Evolutionary conservation across 1,284 basidiomycete genomes (phyloP).

Genomic region (Inonotus obliquus): DNA sequence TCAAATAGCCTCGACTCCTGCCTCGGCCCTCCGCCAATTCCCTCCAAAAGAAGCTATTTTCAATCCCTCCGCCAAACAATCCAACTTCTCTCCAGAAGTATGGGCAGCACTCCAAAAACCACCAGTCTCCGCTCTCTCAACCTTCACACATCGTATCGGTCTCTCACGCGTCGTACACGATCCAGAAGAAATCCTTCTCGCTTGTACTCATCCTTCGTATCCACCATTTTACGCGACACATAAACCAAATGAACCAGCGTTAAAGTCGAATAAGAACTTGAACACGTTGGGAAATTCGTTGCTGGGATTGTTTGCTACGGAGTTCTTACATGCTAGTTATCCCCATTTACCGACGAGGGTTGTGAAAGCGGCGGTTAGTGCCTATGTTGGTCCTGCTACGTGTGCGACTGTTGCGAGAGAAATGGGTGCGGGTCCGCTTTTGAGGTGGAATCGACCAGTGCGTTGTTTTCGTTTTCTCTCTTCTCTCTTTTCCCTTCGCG

Average conservation of each 20-base stretch:
- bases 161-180: slow-evolving; percentile 49
- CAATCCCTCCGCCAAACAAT: slow-evolving; percentile 27
- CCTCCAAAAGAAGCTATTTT: slow-evolving; percentile 59
- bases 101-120: slow-evolving; percentile 75
- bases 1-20: slow-evolving; percentile 51
- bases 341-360: slow-evolving; percentile 91
- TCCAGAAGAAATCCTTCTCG: slow-evolving; percentile 56
- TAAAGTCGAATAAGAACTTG: slow-evolving; percentile 73
- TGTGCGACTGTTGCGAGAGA: slow-evolving; percentile 83
- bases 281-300: slow-evolving; percentile 83
- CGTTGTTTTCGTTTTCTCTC: slow-evolving; percentile 24
- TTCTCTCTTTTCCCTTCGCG: neutral
- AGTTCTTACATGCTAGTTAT: slow-evolving; percentile 79
- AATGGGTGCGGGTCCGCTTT: slow-evolving; percentile 65
- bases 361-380: slow-evolving; percentile 85
- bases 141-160: slow-evolving; percentile 73
- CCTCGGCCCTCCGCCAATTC: slow-evolving; percentile 48
- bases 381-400: slow-evolving; percentile 83
- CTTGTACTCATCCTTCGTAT: slow-evolving; percentile 81
- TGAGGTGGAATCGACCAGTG: slow-evolving; percentile 70
- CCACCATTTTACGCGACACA: slow-evolving; percentile 49
- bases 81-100: slow-evolving; percentile 51
- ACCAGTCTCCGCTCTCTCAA: slow-evolving; percentile 63
- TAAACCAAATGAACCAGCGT: slow-evolving; percentile 38
- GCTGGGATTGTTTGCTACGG: slow-evolving; percentile 87